phyloP scores from a whole-genome alignment of 306 rosid genomes.

The Cicer chorassanicum region DNA sequence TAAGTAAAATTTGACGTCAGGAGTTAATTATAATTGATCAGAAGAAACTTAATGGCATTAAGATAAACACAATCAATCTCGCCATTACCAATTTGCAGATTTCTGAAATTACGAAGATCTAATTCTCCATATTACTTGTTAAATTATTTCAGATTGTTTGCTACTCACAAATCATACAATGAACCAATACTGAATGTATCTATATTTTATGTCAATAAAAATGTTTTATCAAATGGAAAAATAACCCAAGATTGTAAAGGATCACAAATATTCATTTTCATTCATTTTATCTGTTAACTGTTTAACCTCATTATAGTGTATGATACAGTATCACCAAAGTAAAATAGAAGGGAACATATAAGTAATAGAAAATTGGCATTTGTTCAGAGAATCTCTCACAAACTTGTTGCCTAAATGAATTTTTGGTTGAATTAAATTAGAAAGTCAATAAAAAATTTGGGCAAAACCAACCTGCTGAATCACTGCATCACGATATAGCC shows the following conservation, averaged over 20 bases:
- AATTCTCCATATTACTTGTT: constrained; percentile 27
- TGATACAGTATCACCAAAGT: constrained; percentile 5
- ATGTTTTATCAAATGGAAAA: constrained; percentile 27
- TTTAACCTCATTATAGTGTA: constrained; percentile 6
- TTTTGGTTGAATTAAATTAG: constrained; percentile 24
- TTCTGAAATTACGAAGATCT: background rate
- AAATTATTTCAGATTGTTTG: constrained; percentile 24
- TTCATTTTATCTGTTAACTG: background rate
- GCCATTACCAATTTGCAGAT: constrained; percentile 11
- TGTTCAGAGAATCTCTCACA: background rate
- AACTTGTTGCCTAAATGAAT: background rate
- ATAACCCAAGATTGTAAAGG: constrained; percentile 6
- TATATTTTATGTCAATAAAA: constrained; percentile 12
- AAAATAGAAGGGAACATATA: constrained; percentile 2
- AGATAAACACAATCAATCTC: constrained; percentile 23
- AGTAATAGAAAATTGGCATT: constrained; percentile 41
- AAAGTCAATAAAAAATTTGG: constrained; percentile 34
- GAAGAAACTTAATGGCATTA: constrained; percentile 20
- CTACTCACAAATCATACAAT: constrained; percentile 14
- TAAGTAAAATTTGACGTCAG: constrained; percentile 21
- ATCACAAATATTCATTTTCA: background rate
- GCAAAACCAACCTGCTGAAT: constrained; percentile 82
- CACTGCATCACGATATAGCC: constrained; percentile 97
- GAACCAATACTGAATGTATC: constrained; percentile 11
- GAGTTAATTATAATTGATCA: background rate